Evolutionary conservation across 257 asterid genomes (phyloP), one percentile per base, ranked within the genome.

Genomic region (Solanum sitiens): DNA sequence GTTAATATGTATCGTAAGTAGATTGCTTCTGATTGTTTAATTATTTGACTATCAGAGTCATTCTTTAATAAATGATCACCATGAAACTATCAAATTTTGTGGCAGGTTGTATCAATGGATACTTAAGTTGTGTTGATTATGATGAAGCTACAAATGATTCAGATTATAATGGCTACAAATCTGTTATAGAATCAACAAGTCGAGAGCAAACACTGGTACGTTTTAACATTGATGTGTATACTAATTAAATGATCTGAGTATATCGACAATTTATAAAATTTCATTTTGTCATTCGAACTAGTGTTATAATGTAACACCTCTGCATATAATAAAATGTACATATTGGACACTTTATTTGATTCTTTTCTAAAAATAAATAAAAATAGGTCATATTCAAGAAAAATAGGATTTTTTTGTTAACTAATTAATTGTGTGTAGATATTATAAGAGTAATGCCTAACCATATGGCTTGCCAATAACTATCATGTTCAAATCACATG

Each of bases 161-260:
- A 16, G 83, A 91, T 23, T 92, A 89, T 35, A 87, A 72, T 11
- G 90, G 94, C 53, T 93, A 93, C 75, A 91, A 92, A 92, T 82
- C 92, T 42, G 94, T 87, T 8, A 23, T 93, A 2, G 95, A 92
- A 80, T 91, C 95, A 5, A 86, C 89, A 75, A 88, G 84, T 23
- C 73, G 87, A 86, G 95, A 93, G 37, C 89, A 92, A 32, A 83
- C 94, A 32, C 25, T 93, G 94, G 95, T 92, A 47, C 18, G 18
- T 3, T 79, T 70, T 25, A 63, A 63, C 32, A 7, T 59, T 59
- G 27, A 59, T 21, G 6, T 59, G 68, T 8, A 21, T 21, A 59
- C 68, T 59, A 59, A 59, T 59, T 59, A 59, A 56, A 7, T 59
- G 25, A 0, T 1, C 25, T 59, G 11, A 59, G 21, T 59, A 59